These are phyloP conservation scores for Pseudomassariella vexata DNA, from an alignment of 2,329 filamentous ascomycete genomes.

Conservation along the genomic window DNA sequence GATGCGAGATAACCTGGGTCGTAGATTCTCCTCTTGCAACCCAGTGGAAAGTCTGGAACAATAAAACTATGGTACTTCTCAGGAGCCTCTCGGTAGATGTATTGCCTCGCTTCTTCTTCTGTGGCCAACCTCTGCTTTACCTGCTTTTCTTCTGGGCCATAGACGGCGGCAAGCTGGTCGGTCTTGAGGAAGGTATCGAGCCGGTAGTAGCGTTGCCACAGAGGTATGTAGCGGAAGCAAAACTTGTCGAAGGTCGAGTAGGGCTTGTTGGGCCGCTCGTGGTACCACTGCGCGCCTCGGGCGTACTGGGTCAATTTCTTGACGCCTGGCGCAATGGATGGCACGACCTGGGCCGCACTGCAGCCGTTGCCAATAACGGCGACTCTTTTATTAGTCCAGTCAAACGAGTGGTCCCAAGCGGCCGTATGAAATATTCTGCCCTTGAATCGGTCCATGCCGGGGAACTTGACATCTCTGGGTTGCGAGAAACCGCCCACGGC, in stretches of 20 bases:
- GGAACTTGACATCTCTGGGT: conserved; percentile 17
- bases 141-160: conserved; percentile 8
- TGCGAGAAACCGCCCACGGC: conserved; percentile 20
- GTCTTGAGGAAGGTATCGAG: conserved; percentile 16
- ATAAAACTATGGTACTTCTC: conserved; percentile 22
- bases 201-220: conserved; percentile 13
- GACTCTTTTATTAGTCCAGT: conserved; percentile 24
- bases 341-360: conserved; percentile 29
- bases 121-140: conserved; percentile 6
- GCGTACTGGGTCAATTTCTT: conserved; percentile 19
- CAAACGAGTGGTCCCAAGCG: conserved; percentile 22
- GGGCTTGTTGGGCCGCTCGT: conserved; percentile 16
- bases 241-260: conserved; percentile 12
- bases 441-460: conserved; percentile 24
- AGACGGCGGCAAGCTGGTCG: conserved; percentile 14
- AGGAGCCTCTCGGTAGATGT: conserved; percentile 20
- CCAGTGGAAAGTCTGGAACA: conserved; percentile 25
- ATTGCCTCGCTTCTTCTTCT: conserved; percentile 11
- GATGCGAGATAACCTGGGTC: conserved; percentile 26
- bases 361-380: conserved; percentile 32
- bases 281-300: conserved; percentile 18
- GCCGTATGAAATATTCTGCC: conserved; percentile 29
- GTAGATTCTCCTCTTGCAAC: conserved; percentile 29
- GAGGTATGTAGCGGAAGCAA: conserved; percentile 15
- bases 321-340: conserved; percentile 21